Evolutionary conservation across 345 rosid species (phyloP).

Genomic region (Populus alba): DNA sequence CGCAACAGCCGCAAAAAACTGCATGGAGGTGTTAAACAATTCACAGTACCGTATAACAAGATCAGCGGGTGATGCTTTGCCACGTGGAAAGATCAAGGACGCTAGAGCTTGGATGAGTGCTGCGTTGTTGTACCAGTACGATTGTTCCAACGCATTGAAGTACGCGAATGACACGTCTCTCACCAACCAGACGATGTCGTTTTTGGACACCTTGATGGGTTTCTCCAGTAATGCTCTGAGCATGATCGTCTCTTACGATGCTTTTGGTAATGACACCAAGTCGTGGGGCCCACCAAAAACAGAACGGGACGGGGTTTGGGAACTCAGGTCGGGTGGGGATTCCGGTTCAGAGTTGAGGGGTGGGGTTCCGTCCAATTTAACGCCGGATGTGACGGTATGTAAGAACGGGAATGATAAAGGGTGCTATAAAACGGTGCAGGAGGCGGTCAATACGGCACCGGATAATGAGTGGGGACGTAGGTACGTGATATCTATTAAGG

Average conservation of each 20-base stretch:
- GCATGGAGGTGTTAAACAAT: conserved; percentile 51
- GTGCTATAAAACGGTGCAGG: conserved; percentile 65
- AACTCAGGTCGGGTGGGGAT: conserved; percentile 3
- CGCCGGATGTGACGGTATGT: conserved; percentile 69
- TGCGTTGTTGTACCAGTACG: conserved; percentile 68
- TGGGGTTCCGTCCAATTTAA: conserved; percentile 44
- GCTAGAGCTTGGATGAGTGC: conserved; percentile 84
- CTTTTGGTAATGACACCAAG: conserved; percentile 40
- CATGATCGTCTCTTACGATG: conserved; percentile 63
- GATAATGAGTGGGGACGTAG: conserved; percentile 27
- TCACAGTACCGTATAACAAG: conserved; percentile 50
- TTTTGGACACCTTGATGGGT: conserved; percentile 41
- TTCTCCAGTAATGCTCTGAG: conserved; percentile 68
- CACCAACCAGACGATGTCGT: conserved; percentile 59
- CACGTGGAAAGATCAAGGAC: conserved; percentile 54
- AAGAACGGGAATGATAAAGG: conserved; percentile 30
- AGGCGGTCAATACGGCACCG: conserved; percentile 79
- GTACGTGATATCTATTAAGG: conserved; percentile 61
- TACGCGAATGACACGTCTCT: conserved; percentile 60
- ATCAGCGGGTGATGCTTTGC: conserved; percentile 39
- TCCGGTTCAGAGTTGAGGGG: conserved; percentile 14
- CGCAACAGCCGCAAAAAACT: conserved; percentile 53
- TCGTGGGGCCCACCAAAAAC: conserved; percentile 68
- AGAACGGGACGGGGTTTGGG: conserved; percentile 65
- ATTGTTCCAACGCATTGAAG: conserved; percentile 65